These are phyloP conservation scores for Penicillium sp. DNA, from an alignment of 2,329 filamentous ascomycete species.

Conservation along the genomic window DNA sequence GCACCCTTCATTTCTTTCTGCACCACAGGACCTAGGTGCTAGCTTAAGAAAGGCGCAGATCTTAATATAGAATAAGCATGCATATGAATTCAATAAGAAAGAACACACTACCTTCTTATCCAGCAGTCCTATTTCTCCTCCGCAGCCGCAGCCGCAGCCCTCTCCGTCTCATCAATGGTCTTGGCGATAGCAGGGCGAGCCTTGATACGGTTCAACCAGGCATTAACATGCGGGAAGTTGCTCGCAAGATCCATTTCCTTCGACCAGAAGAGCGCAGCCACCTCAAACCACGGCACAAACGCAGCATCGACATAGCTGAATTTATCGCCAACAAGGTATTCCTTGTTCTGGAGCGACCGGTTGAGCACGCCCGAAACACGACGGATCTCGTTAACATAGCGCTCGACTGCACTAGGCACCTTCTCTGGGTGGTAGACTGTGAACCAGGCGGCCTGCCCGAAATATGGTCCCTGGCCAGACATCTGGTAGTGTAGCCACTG, in stretches of 20 bases:
- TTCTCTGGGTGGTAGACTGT: constrained; percentile 48
- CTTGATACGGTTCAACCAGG: constrained; percentile 38
- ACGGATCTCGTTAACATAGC: constrained; percentile 51
- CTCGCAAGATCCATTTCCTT: constrained; percentile 31
- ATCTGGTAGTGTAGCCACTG: constrained; percentile 54
- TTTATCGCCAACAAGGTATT: constrained; percentile 51
- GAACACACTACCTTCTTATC: too few relatives aligned
- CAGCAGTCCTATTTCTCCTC: too few relatives aligned
- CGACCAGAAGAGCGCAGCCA: constrained; percentile 13
- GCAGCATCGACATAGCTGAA: constrained; percentile 49
- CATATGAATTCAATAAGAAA: too few relatives aligned
- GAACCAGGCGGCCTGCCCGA: constrained; percentile 54
- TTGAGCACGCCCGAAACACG: constrained; percentile 54
- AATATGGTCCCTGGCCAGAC: constrained; percentile 56
- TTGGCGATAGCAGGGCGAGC: constrained; percentile 34
- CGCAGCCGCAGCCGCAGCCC: constrained; percentile 7
- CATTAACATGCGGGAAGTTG: constrained; percentile 34
- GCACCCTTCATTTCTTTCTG: too few relatives aligned
- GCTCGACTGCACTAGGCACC: constrained; percentile 47
- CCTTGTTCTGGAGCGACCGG: constrained; percentile 37
- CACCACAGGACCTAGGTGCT: too few relatives aligned
- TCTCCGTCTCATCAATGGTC: constrained; percentile 24
- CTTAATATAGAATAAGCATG: too few relatives aligned
- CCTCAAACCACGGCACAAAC: constrained; percentile 46
- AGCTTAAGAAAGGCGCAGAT: too few relatives aligned